Conservation (phyloP, 345 rosid genomes). For the Lepidium africanum region DNA sequence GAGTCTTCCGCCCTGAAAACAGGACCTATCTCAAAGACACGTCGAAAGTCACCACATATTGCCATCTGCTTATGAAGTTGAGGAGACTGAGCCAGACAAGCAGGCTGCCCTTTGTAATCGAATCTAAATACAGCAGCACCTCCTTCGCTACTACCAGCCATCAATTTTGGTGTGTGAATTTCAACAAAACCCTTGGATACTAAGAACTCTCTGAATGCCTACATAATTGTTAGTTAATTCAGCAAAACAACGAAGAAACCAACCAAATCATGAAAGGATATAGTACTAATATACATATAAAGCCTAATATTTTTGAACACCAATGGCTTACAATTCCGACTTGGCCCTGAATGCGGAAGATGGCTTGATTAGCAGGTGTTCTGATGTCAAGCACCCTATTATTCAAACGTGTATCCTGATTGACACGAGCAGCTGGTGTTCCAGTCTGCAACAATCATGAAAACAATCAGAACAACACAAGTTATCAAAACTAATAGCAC, state of each 20-base stretch:
- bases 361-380: slow-evolving; percentile 77
- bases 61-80: slow-evolving; percentile 95
- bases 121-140: slow-evolving; percentile 88
- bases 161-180: slow-evolving; percentile 84
- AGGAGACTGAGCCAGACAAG: slow-evolving; percentile 94
- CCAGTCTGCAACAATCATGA: slow-evolving; percentile 39
- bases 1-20: slow-evolving; percentile 95
- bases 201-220: slow-evolving; percentile 68
- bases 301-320: neutral
- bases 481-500: neutral
- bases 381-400: slow-evolving; percentile 66
- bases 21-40: slow-evolving; percentile 81
- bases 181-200: slow-evolving; percentile 50
- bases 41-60: slow-evolving; percentile 65
- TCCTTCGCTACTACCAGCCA: slow-evolving; percentile 91
- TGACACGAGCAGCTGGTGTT: slow-evolving; percentile 55
- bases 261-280: neutral
- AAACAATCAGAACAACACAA: neutral
- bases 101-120: slow-evolving; percentile 85
- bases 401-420: slow-evolving; percentile 81
- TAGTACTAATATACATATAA: neutral
- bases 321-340: neutral
- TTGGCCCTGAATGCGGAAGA: slow-evolving; percentile 59
- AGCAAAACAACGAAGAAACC: neutral
- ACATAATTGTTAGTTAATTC: slow-evolving; percentile 12